phyloP scores from a whole-genome alignment of 495 filamentous ascomycete species.

The Annulohypoxylon stygium region DNA sequence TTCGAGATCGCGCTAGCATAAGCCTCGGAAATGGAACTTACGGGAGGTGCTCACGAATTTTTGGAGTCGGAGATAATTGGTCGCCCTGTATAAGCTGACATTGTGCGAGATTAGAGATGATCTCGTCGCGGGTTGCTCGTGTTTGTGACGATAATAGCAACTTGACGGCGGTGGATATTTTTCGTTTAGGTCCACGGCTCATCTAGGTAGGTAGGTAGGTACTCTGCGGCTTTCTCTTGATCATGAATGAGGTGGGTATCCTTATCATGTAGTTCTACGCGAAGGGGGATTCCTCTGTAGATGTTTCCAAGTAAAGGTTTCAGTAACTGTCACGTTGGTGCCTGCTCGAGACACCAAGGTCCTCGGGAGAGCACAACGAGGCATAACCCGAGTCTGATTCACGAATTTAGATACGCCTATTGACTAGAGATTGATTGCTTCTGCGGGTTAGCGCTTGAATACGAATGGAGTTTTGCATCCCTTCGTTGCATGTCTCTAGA shows the following conservation, averaged over 20 bases:
- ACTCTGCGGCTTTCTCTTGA: neutral
- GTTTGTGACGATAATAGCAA: neutral
- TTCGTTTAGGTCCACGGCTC: neutral
- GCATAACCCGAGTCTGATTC: neutral
- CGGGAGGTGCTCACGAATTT: neutral
- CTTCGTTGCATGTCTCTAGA: neutral
- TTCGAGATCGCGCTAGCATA: slow-evolving; percentile 28
- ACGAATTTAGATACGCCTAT: neutral
- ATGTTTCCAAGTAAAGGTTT: neutral
- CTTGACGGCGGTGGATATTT: neutral
- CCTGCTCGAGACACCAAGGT: neutral
- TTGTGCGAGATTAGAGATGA: neutral
- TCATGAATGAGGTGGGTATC: neutral
- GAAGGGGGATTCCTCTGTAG: neutral
- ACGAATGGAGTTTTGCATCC: neutral
- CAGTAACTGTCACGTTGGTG: neutral
- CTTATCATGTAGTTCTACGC: neutral
- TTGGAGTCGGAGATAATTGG: neutral
- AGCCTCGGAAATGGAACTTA: slow-evolving; percentile 16
- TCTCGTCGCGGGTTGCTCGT: neutral
- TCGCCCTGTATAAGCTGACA: slow-evolving; percentile 5
- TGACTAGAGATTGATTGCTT: neutral
- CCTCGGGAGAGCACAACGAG: neutral
- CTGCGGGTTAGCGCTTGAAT: neutral
- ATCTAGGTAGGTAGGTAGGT: neutral